Base-by-base conservation (phyloP, 768 basidiomycete genomes). In the Boletus speciosus region DNA sequence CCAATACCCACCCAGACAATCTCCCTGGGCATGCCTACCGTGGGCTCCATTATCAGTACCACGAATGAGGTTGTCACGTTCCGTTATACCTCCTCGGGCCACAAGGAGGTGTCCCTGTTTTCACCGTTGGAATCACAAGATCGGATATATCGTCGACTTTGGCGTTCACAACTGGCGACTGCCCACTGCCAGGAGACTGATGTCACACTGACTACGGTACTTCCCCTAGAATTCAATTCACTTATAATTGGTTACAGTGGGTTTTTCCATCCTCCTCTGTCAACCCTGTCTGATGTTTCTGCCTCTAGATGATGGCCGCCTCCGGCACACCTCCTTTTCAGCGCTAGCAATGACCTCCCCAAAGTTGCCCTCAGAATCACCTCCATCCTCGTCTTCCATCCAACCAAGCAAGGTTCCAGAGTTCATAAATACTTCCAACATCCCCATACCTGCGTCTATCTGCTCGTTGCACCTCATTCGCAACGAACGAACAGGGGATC, bases 191-290 rank as follows among this genome's bases (percentile, higher is more conserved):
- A 51, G 45, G 61, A 52, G 29, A 37, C 3, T 1, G 49, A 53
- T 41, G 51, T 54, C 37, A 55, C 42, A 38, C 47, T 78, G 39
- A 77, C 78, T 5, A 70, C 73, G 1, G 62, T 78, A 10, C 68
- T 85, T 29, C 83, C 86, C 5, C 64, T 92, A 8, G 83, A 84
- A 42, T 67, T 81, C 0, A 80, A 83, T 35, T 51, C 69, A 0
- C 73, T 93, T 25, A 59, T 92, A 34, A 70, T 85, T 43, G 92
- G 90, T 38, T 82, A 77, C 58, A 78, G 89, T 89, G 58, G 34
- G 81, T 68, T 4, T 25, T 49, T 47, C 7, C 10, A 4, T 34
- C 14, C 16, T 36, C 21, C 6, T 23, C 14, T 34, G 11, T 14
- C 14, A 9, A 3, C 12, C 3, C 43, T 21, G 29, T 31, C 16